Conservation (phyloP, 192 early-diverging fungal species). For the Entomortierella lignicola region DNA sequence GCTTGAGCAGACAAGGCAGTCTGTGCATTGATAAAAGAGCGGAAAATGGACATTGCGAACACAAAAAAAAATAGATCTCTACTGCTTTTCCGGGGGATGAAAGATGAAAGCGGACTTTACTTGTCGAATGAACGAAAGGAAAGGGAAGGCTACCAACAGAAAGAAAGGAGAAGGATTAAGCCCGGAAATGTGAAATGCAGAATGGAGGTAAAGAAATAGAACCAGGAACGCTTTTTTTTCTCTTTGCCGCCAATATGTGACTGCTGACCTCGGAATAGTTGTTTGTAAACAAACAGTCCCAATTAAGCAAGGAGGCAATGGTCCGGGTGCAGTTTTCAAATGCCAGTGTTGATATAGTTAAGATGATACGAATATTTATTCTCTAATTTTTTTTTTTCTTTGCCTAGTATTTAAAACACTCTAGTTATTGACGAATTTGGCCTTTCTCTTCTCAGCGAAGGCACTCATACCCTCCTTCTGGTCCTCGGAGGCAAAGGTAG, state of each 20-base stretch:
- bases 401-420: too few relatives aligned
- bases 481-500: conserved; percentile 90
- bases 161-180: neutral
- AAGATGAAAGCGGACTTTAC: neutral
- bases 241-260: neutral
- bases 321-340: too few relatives aligned
- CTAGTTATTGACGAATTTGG: conserved; percentile 89
- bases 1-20: conserved; percentile 40
- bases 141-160: neutral
- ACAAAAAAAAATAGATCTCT: conserved; percentile 6
- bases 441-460: conserved; percentile 91
- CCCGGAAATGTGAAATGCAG: conserved; percentile 3
- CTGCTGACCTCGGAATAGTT: neutral
- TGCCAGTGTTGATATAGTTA: too few relatives aligned
- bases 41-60: conserved; percentile 40
- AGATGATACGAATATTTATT: too few relatives aligned
- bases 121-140: conserved; percentile 14
- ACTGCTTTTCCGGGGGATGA: neutral
- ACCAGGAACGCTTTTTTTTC: neutral
- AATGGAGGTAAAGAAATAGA: conserved; percentile 3
- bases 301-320: too few relatives aligned
- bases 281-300: conserved; percentile 49
- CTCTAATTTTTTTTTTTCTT: too few relatives aligned
- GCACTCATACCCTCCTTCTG: conserved; percentile 98
- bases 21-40: conserved; percentile 52